These are phyloP conservation scores for Corymbia maculata DNA, from an alignment of 345 rosid genomes.

Conservation along the genomic window DNA sequence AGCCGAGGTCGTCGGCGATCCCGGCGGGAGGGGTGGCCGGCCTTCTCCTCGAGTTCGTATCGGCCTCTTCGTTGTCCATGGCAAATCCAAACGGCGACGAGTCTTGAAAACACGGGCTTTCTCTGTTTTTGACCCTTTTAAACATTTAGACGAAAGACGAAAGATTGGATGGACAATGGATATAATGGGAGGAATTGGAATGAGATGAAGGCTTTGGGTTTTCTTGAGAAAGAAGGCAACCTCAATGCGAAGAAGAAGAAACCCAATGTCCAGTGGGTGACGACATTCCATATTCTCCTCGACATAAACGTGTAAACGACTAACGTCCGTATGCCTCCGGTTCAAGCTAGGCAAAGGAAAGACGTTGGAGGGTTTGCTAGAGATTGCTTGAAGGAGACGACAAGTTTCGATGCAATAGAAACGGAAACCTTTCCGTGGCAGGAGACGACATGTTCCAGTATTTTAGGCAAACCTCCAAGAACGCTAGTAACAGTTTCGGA, in stretches of 20 bases:
- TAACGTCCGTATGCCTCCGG: background rate
- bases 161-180: background rate
- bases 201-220: background rate
- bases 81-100: background rate
- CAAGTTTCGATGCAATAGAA: conserved; percentile 5
- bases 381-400: conserved; percentile 14
- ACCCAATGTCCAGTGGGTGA: background rate
- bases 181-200: background rate
- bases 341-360: background rate
- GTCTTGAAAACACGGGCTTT: background rate
- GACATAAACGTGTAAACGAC: background rate
- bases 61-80: conserved; percentile 13
- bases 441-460: background rate
- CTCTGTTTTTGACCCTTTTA: background rate
- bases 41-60: conserved; percentile 13
- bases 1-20: conserved; percentile 16
- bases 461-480: background rate
- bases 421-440: background rate
- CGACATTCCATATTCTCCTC: conserved; percentile 11
- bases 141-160: background rate
- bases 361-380: background rate
- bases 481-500: background rate
- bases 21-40: background rate
- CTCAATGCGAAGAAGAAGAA: conserved; percentile 14
- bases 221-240: conserved; percentile 22